phyloP scores from a whole-genome alignment of 106 monocot genomes.

The Amphibolis antarctica region DNA sequence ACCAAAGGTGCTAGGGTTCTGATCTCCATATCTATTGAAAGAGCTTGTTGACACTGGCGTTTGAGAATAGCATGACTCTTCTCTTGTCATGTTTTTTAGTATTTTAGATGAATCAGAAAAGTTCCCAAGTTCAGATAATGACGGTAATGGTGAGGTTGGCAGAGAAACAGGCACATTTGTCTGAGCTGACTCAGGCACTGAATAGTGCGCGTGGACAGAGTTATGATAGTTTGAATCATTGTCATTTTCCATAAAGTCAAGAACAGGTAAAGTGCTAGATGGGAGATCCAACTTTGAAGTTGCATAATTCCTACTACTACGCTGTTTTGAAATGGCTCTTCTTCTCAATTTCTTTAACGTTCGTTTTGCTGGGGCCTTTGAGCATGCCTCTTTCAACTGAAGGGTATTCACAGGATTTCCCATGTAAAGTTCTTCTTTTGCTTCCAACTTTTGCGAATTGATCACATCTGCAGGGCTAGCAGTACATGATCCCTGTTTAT shows the following conservation, averaged over 20 bases:
- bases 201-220: conserved; percentile 30
- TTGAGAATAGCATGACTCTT: conserved; percentile 59
- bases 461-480: conserved; percentile 21
- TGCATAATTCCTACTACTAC: conserved; percentile 14
- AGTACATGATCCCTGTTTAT: conserved; percentile 21
- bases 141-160: conserved; percentile 53
- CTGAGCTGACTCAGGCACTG: conserved; percentile 15
- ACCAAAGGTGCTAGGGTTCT: conserved; percentile 32
- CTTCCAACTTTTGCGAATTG: conserved; percentile 21
- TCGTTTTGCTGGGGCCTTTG: conserved; percentile 21
- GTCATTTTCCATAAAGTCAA: conserved; percentile 36
- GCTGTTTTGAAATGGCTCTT: conserved; percentile 19
- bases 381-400: conserved; percentile 6
- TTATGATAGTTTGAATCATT: conserved; percentile 41
- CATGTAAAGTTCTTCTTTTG: conserved; percentile 20
- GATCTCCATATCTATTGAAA: conserved; percentile 35
- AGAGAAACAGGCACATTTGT: conserved; percentile 30
- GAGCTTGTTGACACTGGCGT: conserved; percentile 81
- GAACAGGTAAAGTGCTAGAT: conserved; percentile 19
- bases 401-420: conserved; percentile 16
- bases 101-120: conserved; percentile 54
- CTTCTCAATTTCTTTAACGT: conserved; percentile 29
- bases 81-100: conserved; percentile 40
- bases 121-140: conserved; percentile 51
- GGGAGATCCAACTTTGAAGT: conserved; percentile 25